Conservation (phyloP, 106 monocot genomes). For the Posidonia australis region DNA sequence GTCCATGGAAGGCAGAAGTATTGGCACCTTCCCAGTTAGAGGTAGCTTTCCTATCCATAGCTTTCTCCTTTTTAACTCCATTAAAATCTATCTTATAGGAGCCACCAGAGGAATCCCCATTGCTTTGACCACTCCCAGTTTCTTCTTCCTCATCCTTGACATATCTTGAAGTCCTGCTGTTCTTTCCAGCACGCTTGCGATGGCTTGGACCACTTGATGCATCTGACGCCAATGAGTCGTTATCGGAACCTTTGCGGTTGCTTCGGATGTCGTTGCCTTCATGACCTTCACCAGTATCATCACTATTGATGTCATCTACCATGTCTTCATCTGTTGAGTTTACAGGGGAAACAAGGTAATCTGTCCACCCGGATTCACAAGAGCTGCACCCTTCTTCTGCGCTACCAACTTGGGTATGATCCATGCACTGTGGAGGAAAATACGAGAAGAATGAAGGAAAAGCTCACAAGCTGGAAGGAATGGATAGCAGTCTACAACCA, state of each 20-base stretch:
- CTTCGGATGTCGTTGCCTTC: neutral
- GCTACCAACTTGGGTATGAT: neutral
- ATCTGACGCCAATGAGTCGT: constrained; percentile 6
- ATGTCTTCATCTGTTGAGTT: constrained; percentile 2
- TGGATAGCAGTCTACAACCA: neutral
- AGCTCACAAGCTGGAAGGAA: neutral
- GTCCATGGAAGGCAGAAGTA: neutral
- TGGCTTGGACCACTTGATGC: constrained; percentile 8
- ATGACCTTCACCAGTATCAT: neutral
- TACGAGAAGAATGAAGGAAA: neutral
- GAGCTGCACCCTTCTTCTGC: constrained; percentile 7
- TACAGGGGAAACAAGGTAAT: constrained; percentile 6
- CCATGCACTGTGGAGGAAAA: constrained; percentile 4
- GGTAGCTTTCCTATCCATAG: neutral
- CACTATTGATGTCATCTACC: neutral
- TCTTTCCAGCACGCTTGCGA: neutral
- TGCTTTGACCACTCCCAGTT: neutral
- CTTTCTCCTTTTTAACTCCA: neutral
- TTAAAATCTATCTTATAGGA: neutral
- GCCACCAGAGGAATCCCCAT: neutral
- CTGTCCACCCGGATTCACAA: constrained; percentile 10
- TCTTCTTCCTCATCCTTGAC: neutral
- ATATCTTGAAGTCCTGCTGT: neutral
- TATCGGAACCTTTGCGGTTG: neutral
- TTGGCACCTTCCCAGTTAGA: neutral